Conservation (phyloP, 2,329 filamentous ascomycete species). For the Sporothrix variecibatus region DNA sequence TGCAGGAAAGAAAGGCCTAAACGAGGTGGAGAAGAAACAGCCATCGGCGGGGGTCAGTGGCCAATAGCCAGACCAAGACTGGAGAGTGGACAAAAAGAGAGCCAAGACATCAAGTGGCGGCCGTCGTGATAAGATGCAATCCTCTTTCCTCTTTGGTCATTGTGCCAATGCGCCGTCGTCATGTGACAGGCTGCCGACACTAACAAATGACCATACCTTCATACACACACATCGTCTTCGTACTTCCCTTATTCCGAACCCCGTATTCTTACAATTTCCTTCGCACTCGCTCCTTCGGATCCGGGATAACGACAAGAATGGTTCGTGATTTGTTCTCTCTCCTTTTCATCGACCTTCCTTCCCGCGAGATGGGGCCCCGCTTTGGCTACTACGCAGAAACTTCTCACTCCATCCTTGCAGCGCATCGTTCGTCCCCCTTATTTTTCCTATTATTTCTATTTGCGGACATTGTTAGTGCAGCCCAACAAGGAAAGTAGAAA, state of each 20-base stretch:
- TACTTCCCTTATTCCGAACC: not conserved
- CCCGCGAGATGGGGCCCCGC: not conserved
- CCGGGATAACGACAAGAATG: not conserved
- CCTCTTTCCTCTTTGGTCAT: not conserved
- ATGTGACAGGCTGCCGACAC: not conserved
- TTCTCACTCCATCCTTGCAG: not conserved
- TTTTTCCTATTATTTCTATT: not conserved
- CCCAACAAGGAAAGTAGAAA: not conserved
- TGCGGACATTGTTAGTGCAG: constrained; percentile 1
- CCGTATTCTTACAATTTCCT: not conserved
- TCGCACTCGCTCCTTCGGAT: not conserved
- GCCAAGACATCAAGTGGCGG: not conserved
- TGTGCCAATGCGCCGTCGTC: not conserved
- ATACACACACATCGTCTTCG: too few relatives aligned
- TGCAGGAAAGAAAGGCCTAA: not conserved
- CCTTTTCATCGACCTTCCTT: not conserved
- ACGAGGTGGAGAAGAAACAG: not conserved
- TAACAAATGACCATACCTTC: not conserved
- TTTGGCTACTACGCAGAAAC: not conserved
- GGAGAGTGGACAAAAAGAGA: not conserved
- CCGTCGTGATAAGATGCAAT: not conserved
- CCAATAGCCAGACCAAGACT: not conserved
- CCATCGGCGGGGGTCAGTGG: not conserved
- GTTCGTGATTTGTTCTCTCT: not conserved
- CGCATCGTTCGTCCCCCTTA: not conserved